Evolutionary conservation across 116 monocot species (phyloP), one percentile per base, ranked within the genome.

Genomic region (Posidonia oceanica): DNA sequence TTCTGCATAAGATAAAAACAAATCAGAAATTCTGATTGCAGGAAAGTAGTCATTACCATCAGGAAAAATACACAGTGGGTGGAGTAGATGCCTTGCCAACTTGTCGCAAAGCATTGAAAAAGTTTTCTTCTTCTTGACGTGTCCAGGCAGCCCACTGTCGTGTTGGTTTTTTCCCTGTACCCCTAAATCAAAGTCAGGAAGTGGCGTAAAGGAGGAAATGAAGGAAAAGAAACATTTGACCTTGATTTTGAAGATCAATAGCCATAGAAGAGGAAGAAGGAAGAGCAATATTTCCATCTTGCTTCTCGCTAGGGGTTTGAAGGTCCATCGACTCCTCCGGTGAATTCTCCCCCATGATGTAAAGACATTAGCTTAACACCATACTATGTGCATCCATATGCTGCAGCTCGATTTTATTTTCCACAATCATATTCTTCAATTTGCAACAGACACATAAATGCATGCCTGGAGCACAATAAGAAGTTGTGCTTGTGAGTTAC

Each of bases 131-230:
- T 68, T 95, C 95, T 74, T 95, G 95, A 23, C 88, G 83, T 82
- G 95, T 95, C 95, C 95, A 95, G 74, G 95, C 95, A 73, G 88
- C 95, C 95, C 95, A 95, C 72, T 91, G 88, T 2, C 91, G 82
- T 48, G 90, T 90, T 55, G 55, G 70, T 59, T 75, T 87, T 72
- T 85, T 87, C 18, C 52, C 86, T 90, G 77, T n/a, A 74, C 18
- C 29, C 75, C 55, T 63, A 61, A 51, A 52, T 36, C 42, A 64
- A 66, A 72, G 44, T 29, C 15, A 22, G 2, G 8, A 55, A 61
- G 10, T 21, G 40, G 42, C 7, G 8, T 20, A 17, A 17, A 18
- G 36, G 2, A 3, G 14, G 36, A 20, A 53, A 58, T 39, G 52
- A 68, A 68, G 44, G 11, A 62, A 59, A 22, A 10, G 52, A 5